These are phyloP conservation scores for Leccinum fuscescens DNA, from an alignment of 1,284 basidiomycete genomes.

Conservation along the genomic window DNA sequence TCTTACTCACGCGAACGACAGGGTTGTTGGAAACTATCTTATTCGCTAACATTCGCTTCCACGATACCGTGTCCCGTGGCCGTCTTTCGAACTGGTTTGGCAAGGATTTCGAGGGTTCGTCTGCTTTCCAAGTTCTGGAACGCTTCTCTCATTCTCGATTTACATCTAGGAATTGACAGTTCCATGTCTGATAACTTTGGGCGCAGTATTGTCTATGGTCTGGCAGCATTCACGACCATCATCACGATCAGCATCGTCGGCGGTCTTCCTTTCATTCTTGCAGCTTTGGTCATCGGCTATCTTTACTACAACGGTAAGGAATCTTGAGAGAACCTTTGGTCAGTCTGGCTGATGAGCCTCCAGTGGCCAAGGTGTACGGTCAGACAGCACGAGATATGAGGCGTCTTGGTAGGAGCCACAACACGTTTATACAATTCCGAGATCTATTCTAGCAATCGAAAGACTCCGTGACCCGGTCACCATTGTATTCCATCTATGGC, in stretches of 20 bases:
- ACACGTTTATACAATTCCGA: background rate
- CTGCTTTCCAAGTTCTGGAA: background rate
- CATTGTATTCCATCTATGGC: slow-evolving; percentile 88
- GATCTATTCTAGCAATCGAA: slow-evolving; percentile 3
- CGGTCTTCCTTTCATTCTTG: slow-evolving; percentile 70
- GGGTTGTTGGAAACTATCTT: slow-evolving; percentile 81
- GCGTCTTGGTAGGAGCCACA: slow-evolving; percentile 60
- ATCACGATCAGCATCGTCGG: slow-evolving; percentile 81
- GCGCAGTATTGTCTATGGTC: slow-evolving; percentile 62
- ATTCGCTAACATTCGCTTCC: slow-evolving; percentile 90
- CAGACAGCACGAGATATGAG: slow-evolving; percentile 90
- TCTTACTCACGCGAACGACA: slow-evolving; percentile 28
- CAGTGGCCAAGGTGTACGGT: slow-evolving; percentile 64
- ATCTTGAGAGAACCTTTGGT: background rate
- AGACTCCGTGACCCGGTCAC: slow-evolving; percentile 89
- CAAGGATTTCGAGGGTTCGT: slow-evolving; percentile 87
- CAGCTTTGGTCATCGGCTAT: slow-evolving; percentile 54
- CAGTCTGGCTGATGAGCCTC: slow-evolving; percentile 7
- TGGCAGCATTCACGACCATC: slow-evolving; percentile 65
- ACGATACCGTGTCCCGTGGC: slow-evolving; percentile 88
- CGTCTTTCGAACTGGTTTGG: slow-evolving; percentile 83
- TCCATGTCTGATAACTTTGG: slow-evolving; percentile 85
- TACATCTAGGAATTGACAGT: slow-evolving; percentile 74
- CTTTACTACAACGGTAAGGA: slow-evolving; percentile 71
- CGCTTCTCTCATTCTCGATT: background rate